phyloP scores from a whole-genome alignment of 2,329 filamentous ascomycete species.

The Alternaria conjuncta region DNA sequence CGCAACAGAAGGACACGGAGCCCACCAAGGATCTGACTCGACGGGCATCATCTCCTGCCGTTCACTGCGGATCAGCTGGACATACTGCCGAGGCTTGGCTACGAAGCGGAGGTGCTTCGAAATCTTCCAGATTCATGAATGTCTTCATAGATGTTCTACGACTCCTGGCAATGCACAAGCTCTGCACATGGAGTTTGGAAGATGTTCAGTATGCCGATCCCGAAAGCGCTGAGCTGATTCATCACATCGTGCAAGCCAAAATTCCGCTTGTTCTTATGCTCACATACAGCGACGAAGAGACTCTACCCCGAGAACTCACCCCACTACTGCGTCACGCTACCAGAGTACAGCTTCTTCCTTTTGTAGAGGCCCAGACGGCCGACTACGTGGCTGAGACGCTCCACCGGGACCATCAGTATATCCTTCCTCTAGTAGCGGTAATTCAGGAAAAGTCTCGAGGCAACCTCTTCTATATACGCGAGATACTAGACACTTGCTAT shows the following conservation, averaged over 20 bases:
- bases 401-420: conserved; percentile 72
- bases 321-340: conserved; percentile 57
- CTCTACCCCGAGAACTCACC: conserved; percentile 46
- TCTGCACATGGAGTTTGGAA: conserved; percentile 88
- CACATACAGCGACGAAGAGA: conserved; percentile 60
- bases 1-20: conserved; percentile 33
- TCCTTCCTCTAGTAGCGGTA: conserved; percentile 79
- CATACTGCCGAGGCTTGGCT: conserved; percentile 55
- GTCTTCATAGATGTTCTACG: conserved; percentile 86
- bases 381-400: conserved; percentile 84
- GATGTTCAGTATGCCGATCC: conserved; percentile 90
- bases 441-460: conserved; percentile 88
- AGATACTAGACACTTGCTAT: conserved; percentile 88
- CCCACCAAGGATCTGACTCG: conserved; percentile 19
- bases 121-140: conserved; percentile 78
- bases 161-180: conserved; percentile 80
- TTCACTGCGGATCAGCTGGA: conserved; percentile 46
- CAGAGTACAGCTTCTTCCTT: conserved; percentile 72
- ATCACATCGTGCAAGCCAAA: conserved; percentile 77
- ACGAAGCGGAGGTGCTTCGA: conserved; percentile 53
- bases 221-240: conserved; percentile 83
- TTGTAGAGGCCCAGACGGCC: conserved; percentile 79
- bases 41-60: conserved; percentile 41
- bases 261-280: conserved; percentile 75
- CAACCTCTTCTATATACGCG: conserved; percentile 88